Evolutionary conservation across 148 eudicot species (phyloP).

Genomic region (Pouteria glomerata): DNA sequence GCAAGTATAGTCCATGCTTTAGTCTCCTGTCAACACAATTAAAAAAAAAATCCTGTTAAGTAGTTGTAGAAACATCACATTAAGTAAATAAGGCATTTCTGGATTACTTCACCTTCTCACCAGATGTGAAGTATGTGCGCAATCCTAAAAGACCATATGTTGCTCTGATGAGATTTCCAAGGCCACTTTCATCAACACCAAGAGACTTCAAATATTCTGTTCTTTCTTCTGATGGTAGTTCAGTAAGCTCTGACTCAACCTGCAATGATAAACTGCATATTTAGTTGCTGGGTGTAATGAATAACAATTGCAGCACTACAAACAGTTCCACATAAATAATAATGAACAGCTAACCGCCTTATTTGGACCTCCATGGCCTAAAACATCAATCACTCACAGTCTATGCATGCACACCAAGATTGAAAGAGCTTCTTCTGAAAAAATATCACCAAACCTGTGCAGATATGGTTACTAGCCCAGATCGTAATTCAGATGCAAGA

Average conservation of each 20-base stretch:
- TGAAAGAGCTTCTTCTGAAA: constrained; percentile 2
- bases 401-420: not conserved
- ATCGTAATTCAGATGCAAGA: constrained; percentile 68
- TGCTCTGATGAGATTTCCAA: constrained; percentile 89
- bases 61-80: not conserved
- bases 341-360: not conserved
- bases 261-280: constrained; percentile 27
- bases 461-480: constrained; percentile 84
- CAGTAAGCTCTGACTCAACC: constrained; percentile 97
- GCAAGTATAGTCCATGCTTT: constrained; percentile 97
- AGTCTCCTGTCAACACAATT: constrained; percentile 56
- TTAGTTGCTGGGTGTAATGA: not conserved
- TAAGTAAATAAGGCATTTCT: not conserved
- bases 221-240: constrained; percentile 87
- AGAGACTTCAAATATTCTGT: constrained; percentile 79
- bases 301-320: not conserved
- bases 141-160: constrained; percentile 87
- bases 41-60: not conserved
- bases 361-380: not conserved
- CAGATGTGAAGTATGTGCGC: constrained; percentile 94
- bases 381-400: not conserved
- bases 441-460: constrained; percentile 62
- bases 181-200: constrained; percentile 90
- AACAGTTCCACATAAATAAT: not conserved
- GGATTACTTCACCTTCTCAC: constrained; percentile 70